Percentiles rank a stretch among this genome's conserved stretches.
phyloP scores from a whole-genome alignment of 495 filamentous ascomycete genomes.

The Penicillium salamii region DNA sequence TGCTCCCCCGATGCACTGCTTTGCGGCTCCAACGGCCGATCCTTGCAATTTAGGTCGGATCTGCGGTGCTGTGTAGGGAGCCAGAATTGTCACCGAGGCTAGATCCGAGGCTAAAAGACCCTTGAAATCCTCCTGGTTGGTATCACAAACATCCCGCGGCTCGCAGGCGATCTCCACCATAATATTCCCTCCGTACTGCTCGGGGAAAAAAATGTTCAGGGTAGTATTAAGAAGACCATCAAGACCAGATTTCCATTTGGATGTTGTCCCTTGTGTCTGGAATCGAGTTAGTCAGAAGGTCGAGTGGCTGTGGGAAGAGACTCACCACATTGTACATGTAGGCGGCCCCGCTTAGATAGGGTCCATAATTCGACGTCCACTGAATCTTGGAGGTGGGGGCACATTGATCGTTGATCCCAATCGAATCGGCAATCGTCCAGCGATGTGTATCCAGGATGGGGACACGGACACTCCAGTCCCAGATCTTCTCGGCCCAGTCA shows the following conservation, averaged over 20 bases:
- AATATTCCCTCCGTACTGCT: constrained; percentile 45
- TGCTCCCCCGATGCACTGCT: constrained; percentile 56
- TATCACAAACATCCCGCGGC: constrained; percentile 54
- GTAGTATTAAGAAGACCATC: constrained; percentile 56
- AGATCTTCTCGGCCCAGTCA: constrained; percentile 66
- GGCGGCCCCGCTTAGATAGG: constrained; percentile 65
- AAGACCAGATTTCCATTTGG: constrained; percentile 54
- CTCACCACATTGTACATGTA: constrained; percentile 67
- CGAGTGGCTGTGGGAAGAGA: background rate
- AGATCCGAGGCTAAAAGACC: constrained; percentile 61
- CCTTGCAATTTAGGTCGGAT: constrained; percentile 62
- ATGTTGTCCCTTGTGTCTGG: constrained; percentile 4
- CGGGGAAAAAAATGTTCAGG: constrained; percentile 56
- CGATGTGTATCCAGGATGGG: constrained; percentile 52
- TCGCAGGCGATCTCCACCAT: constrained; percentile 74
- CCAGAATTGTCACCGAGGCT: constrained; percentile 55
- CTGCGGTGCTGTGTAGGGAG: constrained; percentile 54
- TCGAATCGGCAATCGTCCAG: constrained; percentile 62
- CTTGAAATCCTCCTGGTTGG: constrained; percentile 68
- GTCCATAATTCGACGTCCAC: constrained; percentile 69
- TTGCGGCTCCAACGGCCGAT: constrained; percentile 64
- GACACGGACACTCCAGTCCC: constrained; percentile 58
- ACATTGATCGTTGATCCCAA: constrained; percentile 52
- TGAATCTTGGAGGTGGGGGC: constrained; percentile 51
- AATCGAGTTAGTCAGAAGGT: too few relatives aligned